These are phyloP conservation scores for Pestalotiopsis sp. DNA, from an alignment of 2,329 filamentous ascomycete species.

Conservation along the genomic window DNA sequence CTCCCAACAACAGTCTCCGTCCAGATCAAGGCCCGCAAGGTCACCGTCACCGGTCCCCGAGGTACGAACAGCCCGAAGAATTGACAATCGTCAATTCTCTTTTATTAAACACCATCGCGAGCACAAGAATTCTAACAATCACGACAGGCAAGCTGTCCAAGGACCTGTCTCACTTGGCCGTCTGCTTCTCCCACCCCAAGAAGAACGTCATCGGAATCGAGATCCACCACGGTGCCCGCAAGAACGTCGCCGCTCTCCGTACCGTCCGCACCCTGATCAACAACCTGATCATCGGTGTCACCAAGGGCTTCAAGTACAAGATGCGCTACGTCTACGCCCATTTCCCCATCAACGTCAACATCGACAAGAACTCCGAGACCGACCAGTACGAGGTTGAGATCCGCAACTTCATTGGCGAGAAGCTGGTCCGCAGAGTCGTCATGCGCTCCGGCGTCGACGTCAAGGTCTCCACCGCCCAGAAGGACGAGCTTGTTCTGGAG, in stretches of 20 bases:
- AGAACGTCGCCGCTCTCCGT: conserved; percentile 96
- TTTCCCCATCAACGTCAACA: conserved; percentile 99
- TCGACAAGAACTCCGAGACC: conserved; percentile 94
- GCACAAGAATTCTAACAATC: not conserved
- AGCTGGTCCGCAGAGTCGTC: conserved; percentile 90
- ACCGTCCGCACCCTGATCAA: conserved; percentile 98
- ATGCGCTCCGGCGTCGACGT: conserved; percentile 93
- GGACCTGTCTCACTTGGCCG: conserved; percentile 94
- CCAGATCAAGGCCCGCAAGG: conserved; percentile 92
- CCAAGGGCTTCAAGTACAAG: conserved; percentile 99
- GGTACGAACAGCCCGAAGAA: conserved; percentile 54
- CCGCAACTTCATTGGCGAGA: conserved; percentile 99
- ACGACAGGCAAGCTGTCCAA: conserved; percentile 86
- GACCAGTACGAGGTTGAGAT: conserved; percentile 93
- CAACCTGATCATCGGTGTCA: conserved; percentile 98
- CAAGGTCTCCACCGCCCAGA: conserved; percentile 86
- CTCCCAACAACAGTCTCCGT: conserved; percentile 76
- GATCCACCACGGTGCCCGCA: conserved; percentile 97
- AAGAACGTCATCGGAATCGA: conserved; percentile 92
- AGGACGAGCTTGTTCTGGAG: conserved; percentile 93
- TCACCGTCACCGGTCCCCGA: conserved; percentile 96
- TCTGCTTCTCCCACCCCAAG: conserved; percentile 90
- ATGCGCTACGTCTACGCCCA: conserved; percentile 99
- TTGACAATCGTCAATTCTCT: not conserved
- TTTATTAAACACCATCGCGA: not conserved